A percentile compares a stretch with the other conserved stretches of the same genome.
Evolutionary conservation across 306 rosid species (phyloP).

Genomic region (Carpinus fangiana): DNA sequence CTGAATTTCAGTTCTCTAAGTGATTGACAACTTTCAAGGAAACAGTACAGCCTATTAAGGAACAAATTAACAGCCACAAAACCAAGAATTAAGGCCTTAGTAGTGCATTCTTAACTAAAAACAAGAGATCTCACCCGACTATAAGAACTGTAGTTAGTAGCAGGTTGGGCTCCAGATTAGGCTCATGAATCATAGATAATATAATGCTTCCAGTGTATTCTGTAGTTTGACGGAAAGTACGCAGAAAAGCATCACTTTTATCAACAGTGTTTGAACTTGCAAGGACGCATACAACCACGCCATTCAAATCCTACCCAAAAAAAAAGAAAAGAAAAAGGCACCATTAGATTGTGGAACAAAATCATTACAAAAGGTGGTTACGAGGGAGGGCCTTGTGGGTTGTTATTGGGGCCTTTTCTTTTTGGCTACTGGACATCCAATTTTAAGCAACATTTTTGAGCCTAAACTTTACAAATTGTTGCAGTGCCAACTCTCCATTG

Average conservation of each 20-base stretch:
- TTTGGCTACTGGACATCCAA: neutral
- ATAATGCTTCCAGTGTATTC: conserved; percentile 58
- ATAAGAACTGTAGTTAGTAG: conserved; percentile 70
- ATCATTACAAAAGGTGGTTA: neutral
- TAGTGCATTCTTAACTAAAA: conserved; percentile 24
- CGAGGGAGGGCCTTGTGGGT: neutral
- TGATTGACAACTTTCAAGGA: neutral
- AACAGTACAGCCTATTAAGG: neutral
- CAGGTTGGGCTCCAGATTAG: conserved; percentile 71
- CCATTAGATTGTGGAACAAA: conserved; percentile 12
- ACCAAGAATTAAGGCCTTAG: neutral
- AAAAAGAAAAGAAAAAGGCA: conserved; percentile 18
- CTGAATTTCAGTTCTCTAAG: neutral
- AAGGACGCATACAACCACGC: conserved; percentile 64
- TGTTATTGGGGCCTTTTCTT: neutral
- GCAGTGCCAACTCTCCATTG: neutral
- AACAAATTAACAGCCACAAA: neutral
- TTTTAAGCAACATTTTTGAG: neutral
- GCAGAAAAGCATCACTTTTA: conserved; percentile 51
- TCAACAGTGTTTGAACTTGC: conserved; percentile 56
- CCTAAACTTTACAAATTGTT: neutral
- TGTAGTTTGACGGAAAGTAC: conserved; percentile 64
- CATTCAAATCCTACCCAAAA: conserved; percentile 60
- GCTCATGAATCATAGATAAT: conserved; percentile 59
- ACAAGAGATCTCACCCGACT: conserved; percentile 59